Conservation (phyloP, 1,284 basidiomycete genomes). For the Phaffia rhodozyma region DNA sequence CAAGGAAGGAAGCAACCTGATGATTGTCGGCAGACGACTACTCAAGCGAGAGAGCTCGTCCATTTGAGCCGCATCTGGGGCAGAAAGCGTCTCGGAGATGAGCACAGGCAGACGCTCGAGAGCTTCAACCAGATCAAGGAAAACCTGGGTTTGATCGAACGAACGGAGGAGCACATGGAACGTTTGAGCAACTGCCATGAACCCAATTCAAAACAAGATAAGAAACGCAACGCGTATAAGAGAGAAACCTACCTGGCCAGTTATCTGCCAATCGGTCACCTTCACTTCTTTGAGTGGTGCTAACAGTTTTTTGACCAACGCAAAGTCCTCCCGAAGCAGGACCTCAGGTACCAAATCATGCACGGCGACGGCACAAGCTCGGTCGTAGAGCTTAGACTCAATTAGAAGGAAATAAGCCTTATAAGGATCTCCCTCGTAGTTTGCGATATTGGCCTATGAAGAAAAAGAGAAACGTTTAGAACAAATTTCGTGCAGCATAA, state of each 20-base stretch:
- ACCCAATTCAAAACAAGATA: too few relatives aligned
- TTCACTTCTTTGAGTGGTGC: constrained; percentile 49
- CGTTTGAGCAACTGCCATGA: too few relatives aligned
- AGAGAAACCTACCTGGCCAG: constrained; percentile 53
- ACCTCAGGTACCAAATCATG: constrained; percentile 81
- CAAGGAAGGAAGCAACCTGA: constrained; percentile 58
- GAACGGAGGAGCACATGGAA: background rate
- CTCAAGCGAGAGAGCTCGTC: constrained; percentile 50
- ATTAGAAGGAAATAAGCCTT: constrained; percentile 67
- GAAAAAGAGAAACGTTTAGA: constrained; percentile 14
- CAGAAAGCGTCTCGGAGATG: constrained; percentile 23
- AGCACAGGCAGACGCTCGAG: constrained; percentile 24
- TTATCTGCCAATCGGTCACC: constrained; percentile 61
- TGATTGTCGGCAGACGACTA: constrained; percentile 51
- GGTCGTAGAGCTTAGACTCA: constrained; percentile 52
- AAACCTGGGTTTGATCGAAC: constrained; percentile 22
- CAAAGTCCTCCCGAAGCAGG: constrained; percentile 64
- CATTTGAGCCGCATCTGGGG: constrained; percentile 39
- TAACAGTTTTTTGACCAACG: constrained; percentile 63
- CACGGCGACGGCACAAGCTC: constrained; percentile 71
- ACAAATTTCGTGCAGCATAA: background rate
- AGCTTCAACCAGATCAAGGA: constrained; percentile 30
- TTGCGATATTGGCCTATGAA: constrained; percentile 52
- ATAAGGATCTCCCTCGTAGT: constrained; percentile 53
- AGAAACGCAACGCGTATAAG: background rate